Percentiles rank a stretch among this genome's conserved stretches.
Conservation (phyloP, 805 yeast species). For the Cyberlindnera saturnus region DNA sequence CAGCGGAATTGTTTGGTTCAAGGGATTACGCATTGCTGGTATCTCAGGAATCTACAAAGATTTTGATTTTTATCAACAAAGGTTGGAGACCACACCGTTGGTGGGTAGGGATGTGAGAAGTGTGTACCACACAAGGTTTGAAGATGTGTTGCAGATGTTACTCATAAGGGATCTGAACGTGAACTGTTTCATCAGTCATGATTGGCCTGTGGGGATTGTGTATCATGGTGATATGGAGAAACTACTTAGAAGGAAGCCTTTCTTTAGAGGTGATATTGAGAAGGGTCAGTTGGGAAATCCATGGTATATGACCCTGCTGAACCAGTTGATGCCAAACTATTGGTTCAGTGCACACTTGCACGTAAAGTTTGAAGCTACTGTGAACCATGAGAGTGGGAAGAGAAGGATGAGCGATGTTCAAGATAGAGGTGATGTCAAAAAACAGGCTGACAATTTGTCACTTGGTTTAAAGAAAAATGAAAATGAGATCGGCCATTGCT, state of each 20-base stretch:
- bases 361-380: conserved; percentile 57
- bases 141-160: conserved; percentile 51
- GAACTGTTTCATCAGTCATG: conserved; percentile 74
- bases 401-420: conserved; percentile 10
- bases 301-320: conserved; percentile 48
- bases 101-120: conserved; percentile 42
- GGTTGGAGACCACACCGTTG: conserved; percentile 45
- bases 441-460: conserved; percentile 16
- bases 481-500: conserved; percentile 26
- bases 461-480: conserved; percentile 2
- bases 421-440: conserved; percentile 1
- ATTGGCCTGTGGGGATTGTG: conserved; percentile 87
- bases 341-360: conserved; percentile 95
- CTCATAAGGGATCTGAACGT: conserved; percentile 29
- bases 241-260: conserved; percentile 57
- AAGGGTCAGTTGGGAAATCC: conserved; percentile 68
- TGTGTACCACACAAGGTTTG: conserved; percentile 61
- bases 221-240: conserved; percentile 50
- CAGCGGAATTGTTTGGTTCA: conserved; percentile 65
- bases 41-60: conserved; percentile 76
- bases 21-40: conserved; percentile 75
- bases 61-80: conserved; percentile 37
- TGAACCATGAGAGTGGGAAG: conserved; percentile 29
- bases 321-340: conserved; percentile 49
- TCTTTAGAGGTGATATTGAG: conserved; percentile 57